These are phyloP conservation scores for Echinosophora koreensis DNA, from an alignment of 306 rosid species.

Conservation along the genomic window DNA sequence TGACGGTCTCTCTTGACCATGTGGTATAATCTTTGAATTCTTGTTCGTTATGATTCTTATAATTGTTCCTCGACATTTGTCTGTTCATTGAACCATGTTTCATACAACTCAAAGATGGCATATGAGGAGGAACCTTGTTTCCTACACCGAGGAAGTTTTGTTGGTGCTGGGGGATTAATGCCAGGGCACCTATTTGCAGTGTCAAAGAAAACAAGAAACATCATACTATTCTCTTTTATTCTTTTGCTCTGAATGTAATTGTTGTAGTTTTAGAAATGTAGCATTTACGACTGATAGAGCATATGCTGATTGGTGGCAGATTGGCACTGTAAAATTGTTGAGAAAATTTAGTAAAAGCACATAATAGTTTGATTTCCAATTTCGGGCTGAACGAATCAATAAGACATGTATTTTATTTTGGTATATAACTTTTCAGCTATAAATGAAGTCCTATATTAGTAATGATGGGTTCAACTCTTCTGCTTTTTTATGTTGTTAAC, in stretches of 20 bases:
- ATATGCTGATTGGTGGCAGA: conserved; percentile 80
- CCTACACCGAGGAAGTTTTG: conserved; percentile 68
- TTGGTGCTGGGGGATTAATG: conserved; percentile 62
- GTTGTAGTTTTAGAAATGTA: conserved; percentile 76
- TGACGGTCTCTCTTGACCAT: conserved; percentile 58
- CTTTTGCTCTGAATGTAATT: conserved; percentile 64
- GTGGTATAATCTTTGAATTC: conserved; percentile 64
- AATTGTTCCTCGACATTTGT: conserved; percentile 72
- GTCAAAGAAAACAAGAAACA: conserved; percentile 61
- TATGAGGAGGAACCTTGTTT: conserved; percentile 65
- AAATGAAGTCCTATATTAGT: conserved; percentile 45
- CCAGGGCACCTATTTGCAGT: conserved; percentile 61
- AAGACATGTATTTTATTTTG: conserved; percentile 48
- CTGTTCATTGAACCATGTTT: conserved; percentile 59
- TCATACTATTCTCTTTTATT: conserved; percentile 57
- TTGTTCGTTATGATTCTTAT: conserved; percentile 81
- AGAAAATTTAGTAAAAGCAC: conserved; percentile 79
- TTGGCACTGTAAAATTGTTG: conserved; percentile 74
- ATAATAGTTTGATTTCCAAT: conserved; percentile 57
- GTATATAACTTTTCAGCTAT: conserved; percentile 44
- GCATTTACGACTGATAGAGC: conserved; percentile 76
- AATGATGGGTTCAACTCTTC: conserved; percentile 29
- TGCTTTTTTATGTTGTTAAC: conserved; percentile 35
- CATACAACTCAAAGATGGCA: conserved; percentile 63
- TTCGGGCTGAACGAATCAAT: conserved; percentile 49